Conservation (phyloP, 2,329 filamentous ascomycete genomes). For the Fusarium nygamai region DNA sequence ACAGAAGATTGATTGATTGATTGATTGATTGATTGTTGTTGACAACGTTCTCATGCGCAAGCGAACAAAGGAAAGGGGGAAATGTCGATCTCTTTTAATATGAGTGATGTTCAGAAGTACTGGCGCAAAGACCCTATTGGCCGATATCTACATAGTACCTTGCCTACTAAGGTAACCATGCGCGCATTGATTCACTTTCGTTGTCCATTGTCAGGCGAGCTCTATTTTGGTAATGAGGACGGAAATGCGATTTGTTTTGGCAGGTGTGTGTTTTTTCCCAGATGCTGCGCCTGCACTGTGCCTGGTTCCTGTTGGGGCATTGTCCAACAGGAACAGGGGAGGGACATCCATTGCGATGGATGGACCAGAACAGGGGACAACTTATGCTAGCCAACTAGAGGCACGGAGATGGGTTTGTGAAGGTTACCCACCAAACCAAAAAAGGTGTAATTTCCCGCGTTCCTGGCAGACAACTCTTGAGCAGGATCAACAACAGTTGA, state of each 20-base stretch:
- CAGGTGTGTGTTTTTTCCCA: constrained; percentile 2
- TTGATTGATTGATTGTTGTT: not conserved
- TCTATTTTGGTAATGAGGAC: not conserved
- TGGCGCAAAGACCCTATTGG: not conserved
- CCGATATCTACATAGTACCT: not conserved
- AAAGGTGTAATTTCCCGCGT: constrained; percentile 30
- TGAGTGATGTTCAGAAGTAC: constrained; percentile 5
- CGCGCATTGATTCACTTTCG: not conserved
- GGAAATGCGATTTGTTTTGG: constrained; percentile 25
- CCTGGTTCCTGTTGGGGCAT: constrained; percentile 9
- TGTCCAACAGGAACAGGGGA: constrained; percentile 7
- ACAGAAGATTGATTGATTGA: not conserved
- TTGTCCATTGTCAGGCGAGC: not conserved
- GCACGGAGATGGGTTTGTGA: constrained; percentile 7
- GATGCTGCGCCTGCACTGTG: not conserved
- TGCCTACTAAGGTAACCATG: not conserved
- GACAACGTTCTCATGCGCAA: constrained; percentile 6
- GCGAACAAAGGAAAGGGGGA: constrained; percentile 19
- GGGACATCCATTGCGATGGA: constrained; percentile 19
- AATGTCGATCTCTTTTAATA: constrained; percentile 32
- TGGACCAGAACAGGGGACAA: constrained; percentile 16
- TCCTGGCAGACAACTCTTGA: constrained; percentile 6
- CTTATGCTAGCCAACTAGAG: constrained; percentile 5
- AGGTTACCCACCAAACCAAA: constrained; percentile 10
- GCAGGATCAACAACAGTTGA: not conserved